Evolutionary conservation across 345 rosid species (phyloP).

Genomic region (Melaleuca alternifolia): DNA sequence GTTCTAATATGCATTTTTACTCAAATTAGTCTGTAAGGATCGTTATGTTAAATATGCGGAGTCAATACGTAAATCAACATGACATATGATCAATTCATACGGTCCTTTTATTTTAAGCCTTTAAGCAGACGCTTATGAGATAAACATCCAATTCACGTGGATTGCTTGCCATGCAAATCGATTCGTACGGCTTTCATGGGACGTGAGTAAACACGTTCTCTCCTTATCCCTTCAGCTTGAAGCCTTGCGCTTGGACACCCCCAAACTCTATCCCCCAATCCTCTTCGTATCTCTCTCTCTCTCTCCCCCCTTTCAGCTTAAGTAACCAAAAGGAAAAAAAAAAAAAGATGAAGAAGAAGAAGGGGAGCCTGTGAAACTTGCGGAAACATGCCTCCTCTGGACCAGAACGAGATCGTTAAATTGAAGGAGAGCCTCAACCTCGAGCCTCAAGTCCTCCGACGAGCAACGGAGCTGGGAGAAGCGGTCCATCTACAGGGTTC

Average conservation of each 20-base stretch:
- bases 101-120: not conserved
- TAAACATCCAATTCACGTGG: not conserved
- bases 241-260: too few species aligned
- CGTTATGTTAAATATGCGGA: not conserved
- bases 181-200: not conserved
- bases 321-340: too few species aligned
- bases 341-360: too few species aligned
- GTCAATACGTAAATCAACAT: not conserved
- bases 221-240: not conserved
- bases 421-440: not conserved
- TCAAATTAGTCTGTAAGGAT: not conserved
- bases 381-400: not conserved
- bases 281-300: not conserved
- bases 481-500: conserved; percentile 31
- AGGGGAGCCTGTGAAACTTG: too few species aligned
- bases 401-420: not conserved
- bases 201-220: not conserved
- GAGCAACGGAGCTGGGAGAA: conserved; percentile 17
- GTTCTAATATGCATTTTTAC: not conserved
- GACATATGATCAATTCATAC: not conserved
- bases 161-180: not conserved
- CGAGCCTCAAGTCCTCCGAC: too few species aligned
- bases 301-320: too few species aligned
- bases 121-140: too few species aligned
- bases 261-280: not conserved